These are phyloP conservation scores for Metschnikowia lachancei DNA, from an alignment of 805 yeast genomes.

Conservation along the genomic window DNA sequence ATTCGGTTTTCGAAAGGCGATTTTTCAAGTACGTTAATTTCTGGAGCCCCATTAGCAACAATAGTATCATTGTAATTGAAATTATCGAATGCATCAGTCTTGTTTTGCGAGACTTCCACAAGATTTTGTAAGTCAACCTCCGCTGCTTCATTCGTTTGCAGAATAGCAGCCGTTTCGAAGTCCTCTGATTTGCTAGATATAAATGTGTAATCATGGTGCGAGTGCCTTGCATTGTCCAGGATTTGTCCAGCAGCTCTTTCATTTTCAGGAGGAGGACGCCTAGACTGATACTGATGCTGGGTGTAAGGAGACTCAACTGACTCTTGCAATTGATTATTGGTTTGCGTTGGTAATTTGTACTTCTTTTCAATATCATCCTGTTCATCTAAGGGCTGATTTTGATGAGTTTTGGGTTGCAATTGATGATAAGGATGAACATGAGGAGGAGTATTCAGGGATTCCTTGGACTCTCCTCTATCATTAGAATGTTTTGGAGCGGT, in stretches of 20 bases:
- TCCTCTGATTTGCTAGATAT: constrained; percentile 24
- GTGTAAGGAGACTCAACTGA: constrained; percentile 16
- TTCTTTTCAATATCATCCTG: neutral
- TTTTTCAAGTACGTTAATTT: neutral
- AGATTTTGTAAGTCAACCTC: constrained; percentile 6
- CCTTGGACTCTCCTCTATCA: neutral
- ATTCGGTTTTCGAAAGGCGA: neutral
- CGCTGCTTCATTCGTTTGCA: constrained; percentile 2
- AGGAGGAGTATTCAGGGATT: constrained; percentile 17
- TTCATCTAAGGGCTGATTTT: neutral
- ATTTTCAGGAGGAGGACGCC: constrained; percentile 12
- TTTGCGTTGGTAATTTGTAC: constrained; percentile 16
- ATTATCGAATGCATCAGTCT: constrained; percentile 16
- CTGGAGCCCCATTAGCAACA: constrained; percentile 1
- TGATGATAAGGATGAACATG: constrained; percentile 15
- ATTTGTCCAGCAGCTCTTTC: neutral
- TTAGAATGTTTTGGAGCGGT: constrained; percentile 1
- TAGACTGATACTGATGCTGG: constrained; percentile 7
- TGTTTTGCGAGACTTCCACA: constrained; percentile 9
- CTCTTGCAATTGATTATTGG: constrained; percentile 15
- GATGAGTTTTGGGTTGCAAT: constrained; percentile 20
- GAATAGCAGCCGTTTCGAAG: constrained; percentile 4
- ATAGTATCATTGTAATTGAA: constrained; percentile 29
- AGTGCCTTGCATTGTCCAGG: neutral
- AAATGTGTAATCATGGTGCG: constrained; percentile 21